Percentiles rank a stretch among this genome's conserved stretches.
Evolutionary conservation across 2,329 filamentous ascomycete species (phyloP).

Genomic region (Xylariomycetidae sp.): DNA sequence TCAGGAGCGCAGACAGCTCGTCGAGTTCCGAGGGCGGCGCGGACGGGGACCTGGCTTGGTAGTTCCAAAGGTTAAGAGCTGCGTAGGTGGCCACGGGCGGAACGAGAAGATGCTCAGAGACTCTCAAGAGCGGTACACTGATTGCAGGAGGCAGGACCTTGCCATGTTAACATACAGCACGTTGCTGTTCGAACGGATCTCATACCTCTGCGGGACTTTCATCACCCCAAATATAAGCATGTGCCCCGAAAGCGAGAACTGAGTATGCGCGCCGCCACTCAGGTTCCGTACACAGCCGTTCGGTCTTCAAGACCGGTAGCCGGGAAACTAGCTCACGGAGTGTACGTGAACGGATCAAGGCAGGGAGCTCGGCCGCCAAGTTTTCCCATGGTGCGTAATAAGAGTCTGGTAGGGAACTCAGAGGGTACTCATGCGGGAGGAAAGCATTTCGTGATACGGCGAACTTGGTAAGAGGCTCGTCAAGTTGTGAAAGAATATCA

Average conservation of each 20-base stretch:
- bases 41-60: conserved; percentile 42
- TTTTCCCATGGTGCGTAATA: conserved; percentile 65
- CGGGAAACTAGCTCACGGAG: conserved; percentile 50
- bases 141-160: conserved; percentile 67
- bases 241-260: conserved; percentile 59
- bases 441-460: conserved; percentile 53
- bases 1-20: conserved; percentile 65
- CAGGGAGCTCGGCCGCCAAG: conserved; percentile 55
- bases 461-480: too few relatives aligned
- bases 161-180: conserved; percentile 12
- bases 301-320: conserved; percentile 53
- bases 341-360: conserved; percentile 53
- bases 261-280: conserved; percentile 67
- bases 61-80: conserved; percentile 86
- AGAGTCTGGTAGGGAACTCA: conserved; percentile 50
- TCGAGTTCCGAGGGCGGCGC: conserved; percentile 58
- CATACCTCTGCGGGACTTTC: conserved; percentile 64
- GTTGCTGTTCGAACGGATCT: not conserved
- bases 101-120: conserved; percentile 69
- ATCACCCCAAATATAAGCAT: conserved; percentile 88
- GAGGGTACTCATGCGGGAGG: conserved; percentile 53
- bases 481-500: too few relatives aligned
- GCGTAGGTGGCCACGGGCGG: conserved; percentile 90
- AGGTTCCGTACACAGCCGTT: conserved; percentile 48
- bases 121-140: conserved; percentile 66